Percentiles rank a stretch among this genome's conserved stretches.
Conservation (phyloP, 306 rosid genomes). For the Trifolium fragiferum region DNA sequence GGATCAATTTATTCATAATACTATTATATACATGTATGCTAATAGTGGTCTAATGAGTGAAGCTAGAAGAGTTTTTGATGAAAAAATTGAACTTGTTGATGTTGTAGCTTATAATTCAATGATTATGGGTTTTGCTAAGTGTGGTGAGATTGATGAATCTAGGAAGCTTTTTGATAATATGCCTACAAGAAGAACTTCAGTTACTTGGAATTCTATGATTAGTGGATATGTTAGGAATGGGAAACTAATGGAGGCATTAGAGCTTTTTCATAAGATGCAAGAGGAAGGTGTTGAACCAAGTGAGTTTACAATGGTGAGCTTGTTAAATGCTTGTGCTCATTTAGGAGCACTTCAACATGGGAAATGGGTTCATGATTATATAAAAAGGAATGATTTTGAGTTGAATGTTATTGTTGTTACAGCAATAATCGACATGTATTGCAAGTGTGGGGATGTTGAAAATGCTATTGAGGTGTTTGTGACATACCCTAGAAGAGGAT, state of each 20-base stretch:
- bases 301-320: slow-evolving; percentile 88
- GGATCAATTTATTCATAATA: slow-evolving; percentile 65
- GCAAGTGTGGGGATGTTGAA: slow-evolving; percentile 72
- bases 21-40: slow-evolving; percentile 70
- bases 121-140: slow-evolving; percentile 77
- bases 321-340: slow-evolving; percentile 81
- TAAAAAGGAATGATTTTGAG: slow-evolving; percentile 60
- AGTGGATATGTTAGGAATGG: slow-evolving; percentile 88
- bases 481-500: slow-evolving; percentile 50
- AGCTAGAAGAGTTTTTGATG: slow-evolving; percentile 62
- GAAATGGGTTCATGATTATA: slow-evolving; percentile 77
- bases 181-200: slow-evolving; percentile 59
- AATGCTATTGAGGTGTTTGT: slow-evolving; percentile 71
- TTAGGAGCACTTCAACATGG: slow-evolving; percentile 85
- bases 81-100: slow-evolving; percentile 55
- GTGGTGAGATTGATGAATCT: slow-evolving; percentile 70
- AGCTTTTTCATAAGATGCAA: slow-evolving; percentile 71
- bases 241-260: slow-evolving; percentile 59
- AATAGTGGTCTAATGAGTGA: slow-evolving; percentile 70
- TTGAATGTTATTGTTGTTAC: slow-evolving; percentile 67
- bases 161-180: slow-evolving; percentile 69
- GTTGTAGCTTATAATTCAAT: slow-evolving; percentile 80
- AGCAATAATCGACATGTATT: slow-evolving; percentile 83
- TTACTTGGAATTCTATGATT: slow-evolving; percentile 85
- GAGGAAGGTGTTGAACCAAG: slow-evolving; percentile 57